phyloP scores from a whole-genome alignment of 345 rosid species.

The Eucalyptus rudis region DNA sequence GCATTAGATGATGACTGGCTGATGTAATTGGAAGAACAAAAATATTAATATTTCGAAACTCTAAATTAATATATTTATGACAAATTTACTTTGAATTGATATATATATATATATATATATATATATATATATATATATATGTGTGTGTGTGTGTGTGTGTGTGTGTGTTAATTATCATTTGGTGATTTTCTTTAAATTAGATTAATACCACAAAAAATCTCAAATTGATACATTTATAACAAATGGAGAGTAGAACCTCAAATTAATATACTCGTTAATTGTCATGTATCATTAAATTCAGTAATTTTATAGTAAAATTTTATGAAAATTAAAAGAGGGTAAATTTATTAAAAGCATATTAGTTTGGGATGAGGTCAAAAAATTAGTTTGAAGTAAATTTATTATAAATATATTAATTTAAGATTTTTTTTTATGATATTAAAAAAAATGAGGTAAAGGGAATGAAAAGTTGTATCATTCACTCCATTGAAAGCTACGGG shows the following conservation, averaged over 20 bases:
- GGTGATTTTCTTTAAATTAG: rapidly evolving
- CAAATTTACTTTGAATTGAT: no score
- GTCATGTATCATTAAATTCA: rapidly evolving
- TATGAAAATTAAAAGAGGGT: rapidly evolving
- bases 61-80: no score
- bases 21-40: background rate
- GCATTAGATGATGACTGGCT: background rate
- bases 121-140: no score
- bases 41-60: no score
- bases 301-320: rapidly evolving
- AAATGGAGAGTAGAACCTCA: rapidly evolving
- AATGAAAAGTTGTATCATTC: background rate
- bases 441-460: background rate
- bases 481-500: background rate
- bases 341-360: rapidly evolving
- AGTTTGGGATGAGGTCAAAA: rapidly evolving
- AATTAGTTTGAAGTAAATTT: no score
- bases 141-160: no score
- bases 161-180: no score
- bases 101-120: no score
- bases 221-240: rapidly evolving
- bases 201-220: no score
- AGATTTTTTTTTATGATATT: no score
- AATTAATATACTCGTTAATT: no score
- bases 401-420: no score